Percentiles rank a stretch among this genome's conserved stretches.
Conservation (phyloP, 805 yeast genomes). For the Komagataella kurtzmanii region DNA sequence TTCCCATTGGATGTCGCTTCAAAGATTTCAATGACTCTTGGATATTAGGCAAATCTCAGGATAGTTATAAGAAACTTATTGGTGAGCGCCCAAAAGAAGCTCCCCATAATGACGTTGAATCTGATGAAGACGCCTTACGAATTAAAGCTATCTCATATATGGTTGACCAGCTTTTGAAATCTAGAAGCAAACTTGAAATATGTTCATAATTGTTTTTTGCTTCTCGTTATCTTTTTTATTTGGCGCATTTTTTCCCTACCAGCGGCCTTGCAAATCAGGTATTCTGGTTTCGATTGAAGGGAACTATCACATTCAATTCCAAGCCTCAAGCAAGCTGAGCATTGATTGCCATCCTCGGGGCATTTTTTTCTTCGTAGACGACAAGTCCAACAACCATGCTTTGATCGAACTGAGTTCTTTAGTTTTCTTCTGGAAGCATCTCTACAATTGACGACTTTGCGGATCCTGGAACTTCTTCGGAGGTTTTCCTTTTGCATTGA, state of each 20-base stretch:
- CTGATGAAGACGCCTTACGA: constrained; percentile 19
- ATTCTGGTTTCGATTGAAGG: constrained; percentile 33
- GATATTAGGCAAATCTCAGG: constrained; percentile 14
- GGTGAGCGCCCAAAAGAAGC: constrained; percentile 15
- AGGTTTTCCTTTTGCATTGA: not conserved
- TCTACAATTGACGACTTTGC: not conserved
- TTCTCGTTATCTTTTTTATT: constrained; percentile 30
- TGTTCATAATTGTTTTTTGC: constrained; percentile 18
- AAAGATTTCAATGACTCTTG: constrained; percentile 46
- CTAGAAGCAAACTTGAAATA: not conserved
- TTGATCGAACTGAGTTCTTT: constrained; percentile 20
- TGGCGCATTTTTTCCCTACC: constrained; percentile 35
- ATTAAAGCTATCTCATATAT: constrained; percentile 19
- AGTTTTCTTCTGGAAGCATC: constrained; percentile 1
- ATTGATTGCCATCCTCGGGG: constrained; percentile 48
- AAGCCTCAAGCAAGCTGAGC: constrained; percentile 43
- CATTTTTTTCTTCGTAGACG: constrained; percentile 62
- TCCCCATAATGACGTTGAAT: constrained; percentile 5
- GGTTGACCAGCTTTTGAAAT: constrained; percentile 13
- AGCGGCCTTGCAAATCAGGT: constrained; percentile 28
- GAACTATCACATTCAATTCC: constrained; percentile 49
- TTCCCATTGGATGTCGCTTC: constrained; percentile 37
- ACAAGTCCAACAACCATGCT: constrained; percentile 71
- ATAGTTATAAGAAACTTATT: constrained; percentile 15
- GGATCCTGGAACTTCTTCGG: not conserved